Evolutionary conservation across 176 grass and related monocot species (phyloP), one percentile per base, ranked within the genome.

Genomic region (Alloteropsis semialata): DNA sequence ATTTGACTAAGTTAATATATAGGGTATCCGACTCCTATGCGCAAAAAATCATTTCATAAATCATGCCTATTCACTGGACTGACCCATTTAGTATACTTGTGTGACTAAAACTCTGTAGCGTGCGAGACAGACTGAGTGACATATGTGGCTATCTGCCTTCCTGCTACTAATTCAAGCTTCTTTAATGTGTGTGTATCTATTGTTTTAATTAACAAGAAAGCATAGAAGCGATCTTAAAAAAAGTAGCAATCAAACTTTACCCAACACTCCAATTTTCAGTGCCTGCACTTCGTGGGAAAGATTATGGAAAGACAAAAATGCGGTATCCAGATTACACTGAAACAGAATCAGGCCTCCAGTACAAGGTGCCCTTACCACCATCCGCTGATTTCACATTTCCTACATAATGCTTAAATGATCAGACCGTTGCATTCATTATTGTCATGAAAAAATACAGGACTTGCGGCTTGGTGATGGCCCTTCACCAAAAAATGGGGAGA

Each of bases 301-400:
- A 95, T 85, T 98, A 98, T 80, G 96, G 96, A 22, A 98, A 98
- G 79, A 91, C 96, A 16, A 98, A 98, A 86, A 98, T 98, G 96
- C 70, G 85, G 75, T 98, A 98, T 87, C 92, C 96, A 46, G 92
- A 98, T 95, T 98, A 98, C 73, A 95, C 78, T 12, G 92, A 98
- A 87, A 95, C 96, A 72, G 78, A 91, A 76, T 98, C 96, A 58
- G 96, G 96, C 37, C 96, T 98, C 50, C 96, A 98, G 60, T 98
- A 93, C 76, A 98, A 98, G 96, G 96, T 98, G 79, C 46, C 32
- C 46, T 69, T 63, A 29, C 17, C 62, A 33, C 9, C 53, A 79
- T 87, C 28, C 3, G 45, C 34, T 62, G 67, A 50, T 92, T 89
- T 71, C 34, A 53, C 8, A 14, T 72, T 19, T 50, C 32, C 16